These are phyloP conservation scores for Aulographum hederae DNA, from an alignment of 2,329 filamentous ascomycete genomes.

Conservation along the genomic window DNA sequence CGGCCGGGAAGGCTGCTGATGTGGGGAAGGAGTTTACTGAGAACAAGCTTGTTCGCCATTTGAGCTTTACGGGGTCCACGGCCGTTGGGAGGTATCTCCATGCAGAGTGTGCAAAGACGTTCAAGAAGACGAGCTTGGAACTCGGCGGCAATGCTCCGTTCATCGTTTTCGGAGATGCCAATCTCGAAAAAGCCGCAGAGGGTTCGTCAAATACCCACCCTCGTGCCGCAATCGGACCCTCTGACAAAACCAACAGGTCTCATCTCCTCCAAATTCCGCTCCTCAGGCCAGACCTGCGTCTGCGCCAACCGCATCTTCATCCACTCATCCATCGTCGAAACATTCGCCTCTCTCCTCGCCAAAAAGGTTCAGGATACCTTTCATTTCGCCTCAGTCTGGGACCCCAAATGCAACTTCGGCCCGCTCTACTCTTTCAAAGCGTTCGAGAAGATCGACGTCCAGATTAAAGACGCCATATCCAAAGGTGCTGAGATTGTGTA, in stretches of 20 bases:
- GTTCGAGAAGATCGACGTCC: conserved; percentile 2
- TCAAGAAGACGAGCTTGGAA: conserved; percentile 6
- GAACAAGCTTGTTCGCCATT: conserved; percentile 2
- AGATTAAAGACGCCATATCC: conserved; percentile 1
- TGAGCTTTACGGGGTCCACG: conserved; percentile 6
- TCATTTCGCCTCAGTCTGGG: conserved; percentile 2
- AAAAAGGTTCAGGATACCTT: conserved; percentile 12
- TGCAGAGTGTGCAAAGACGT: conserved; percentile 1
- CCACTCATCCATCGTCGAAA: conserved; percentile 4
- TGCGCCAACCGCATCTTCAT: conserved; percentile 10
- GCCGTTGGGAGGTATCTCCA: conserved; percentile 4
- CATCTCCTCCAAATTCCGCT: conserved; percentile 4
- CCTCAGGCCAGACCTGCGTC: conserved; percentile 11
- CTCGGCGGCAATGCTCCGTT: conserved; percentile 7
- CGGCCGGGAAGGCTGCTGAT: background rate
- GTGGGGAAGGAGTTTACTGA: conserved; percentile 1
- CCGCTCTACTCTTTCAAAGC: conserved; percentile 3
- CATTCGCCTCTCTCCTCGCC: conserved; percentile 36
- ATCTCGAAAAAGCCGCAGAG: conserved; percentile 4
- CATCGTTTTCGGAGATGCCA: conserved; percentile 7
- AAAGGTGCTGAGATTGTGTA: conserved; percentile 1
- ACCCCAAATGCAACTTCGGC: conserved; percentile 3
- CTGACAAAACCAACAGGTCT: conserved; percentile 1
- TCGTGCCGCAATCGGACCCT: background rate
- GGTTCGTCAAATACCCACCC: background rate